Percentiles rank a stretch among this genome's conserved stretches.
Conservation (phyloP, 768 basidiomycete genomes). For the Porphyrellus cyaneotinctus region DNA sequence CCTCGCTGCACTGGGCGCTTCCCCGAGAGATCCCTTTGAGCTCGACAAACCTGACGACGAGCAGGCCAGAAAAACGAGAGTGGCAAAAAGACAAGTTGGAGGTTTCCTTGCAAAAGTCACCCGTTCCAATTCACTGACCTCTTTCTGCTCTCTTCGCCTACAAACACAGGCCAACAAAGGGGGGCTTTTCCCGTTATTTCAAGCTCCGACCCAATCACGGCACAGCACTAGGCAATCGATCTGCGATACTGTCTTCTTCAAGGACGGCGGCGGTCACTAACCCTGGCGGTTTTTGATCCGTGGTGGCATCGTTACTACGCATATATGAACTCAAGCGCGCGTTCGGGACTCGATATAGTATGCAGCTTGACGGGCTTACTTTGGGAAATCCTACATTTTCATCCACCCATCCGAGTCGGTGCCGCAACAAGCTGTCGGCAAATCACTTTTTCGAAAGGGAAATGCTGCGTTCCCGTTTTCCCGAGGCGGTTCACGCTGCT, state of each 20-base stretch:
- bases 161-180: slow-evolving; percentile 30
- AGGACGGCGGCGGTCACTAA: too few relatives aligned
- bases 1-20: slow-evolving; percentile 6
- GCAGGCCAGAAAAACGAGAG: slow-evolving; percentile 4
- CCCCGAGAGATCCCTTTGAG: slow-evolving; percentile 5
- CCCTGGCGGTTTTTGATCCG: too few relatives aligned
- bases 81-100: slow-evolving; percentile 15
- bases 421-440: background rate
- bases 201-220: slow-evolving; percentile 18
- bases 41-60: slow-evolving; percentile 19
- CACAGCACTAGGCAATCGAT: background rate
- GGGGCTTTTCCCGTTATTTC: slow-evolving; percentile 18
- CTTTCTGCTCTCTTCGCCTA: slow-evolving; percentile 17
- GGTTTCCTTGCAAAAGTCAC: slow-evolving; percentile 21
- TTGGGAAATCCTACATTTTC: too few relatives aligned
- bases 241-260: background rate
- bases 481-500: background rate
- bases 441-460: background rate
- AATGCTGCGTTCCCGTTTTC: background rate
- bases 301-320: too few relatives aligned
- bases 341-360: background rate
- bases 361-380: background rate
- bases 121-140: slow-evolving; percentile 11
- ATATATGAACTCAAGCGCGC: too few relatives aligned
- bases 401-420: too few relatives aligned